A percentile compares a stretch with the other conserved stretches of the same genome.
Conservation (phyloP, 306 rosid genomes). For the Trifolium fragiferum region DNA sequence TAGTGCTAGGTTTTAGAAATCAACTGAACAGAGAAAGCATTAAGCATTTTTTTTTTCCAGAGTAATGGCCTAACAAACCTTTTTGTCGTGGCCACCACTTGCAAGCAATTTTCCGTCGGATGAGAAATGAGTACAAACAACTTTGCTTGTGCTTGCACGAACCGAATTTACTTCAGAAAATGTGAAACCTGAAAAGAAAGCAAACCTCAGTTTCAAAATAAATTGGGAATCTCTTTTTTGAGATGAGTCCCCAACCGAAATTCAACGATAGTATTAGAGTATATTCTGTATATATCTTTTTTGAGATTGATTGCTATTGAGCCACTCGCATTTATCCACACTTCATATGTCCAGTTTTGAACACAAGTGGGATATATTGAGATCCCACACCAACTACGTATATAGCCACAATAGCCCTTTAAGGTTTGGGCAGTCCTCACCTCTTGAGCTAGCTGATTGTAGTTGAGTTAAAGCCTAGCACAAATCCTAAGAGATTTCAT, state of each 20-base stretch:
- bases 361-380: too few species aligned
- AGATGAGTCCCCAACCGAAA: background rate
- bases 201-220: conserved; percentile 39
- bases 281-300: background rate
- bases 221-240: background rate
- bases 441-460: too few species aligned
- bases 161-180: conserved; percentile 68
- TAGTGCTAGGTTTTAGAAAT: conserved; percentile 28
- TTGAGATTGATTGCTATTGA: background rate
- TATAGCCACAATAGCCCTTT: too few species aligned
- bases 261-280: background rate
- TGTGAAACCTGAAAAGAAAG: conserved; percentile 71
- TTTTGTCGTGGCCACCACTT: conserved; percentile 98
- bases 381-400: too few species aligned
- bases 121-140: conserved; percentile 86
- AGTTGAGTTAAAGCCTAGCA: too few species aligned
- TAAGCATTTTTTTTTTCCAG: background rate
- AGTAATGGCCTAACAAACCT: conserved; percentile 53
- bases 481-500: too few species aligned
- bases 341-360: too few species aligned
- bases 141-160: conserved; percentile 81
- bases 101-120: conserved; percentile 97
- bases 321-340: too few species aligned
- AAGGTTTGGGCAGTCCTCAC: too few species aligned
- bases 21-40: conserved; percentile 20